Percentiles rank a stretch among this genome's conserved stretches.
These are phyloP conservation scores for Globisporangium cylindrosporum DNA, from an alignment of 352 stramenopile genomes.

Conservation along the genomic window DNA sequence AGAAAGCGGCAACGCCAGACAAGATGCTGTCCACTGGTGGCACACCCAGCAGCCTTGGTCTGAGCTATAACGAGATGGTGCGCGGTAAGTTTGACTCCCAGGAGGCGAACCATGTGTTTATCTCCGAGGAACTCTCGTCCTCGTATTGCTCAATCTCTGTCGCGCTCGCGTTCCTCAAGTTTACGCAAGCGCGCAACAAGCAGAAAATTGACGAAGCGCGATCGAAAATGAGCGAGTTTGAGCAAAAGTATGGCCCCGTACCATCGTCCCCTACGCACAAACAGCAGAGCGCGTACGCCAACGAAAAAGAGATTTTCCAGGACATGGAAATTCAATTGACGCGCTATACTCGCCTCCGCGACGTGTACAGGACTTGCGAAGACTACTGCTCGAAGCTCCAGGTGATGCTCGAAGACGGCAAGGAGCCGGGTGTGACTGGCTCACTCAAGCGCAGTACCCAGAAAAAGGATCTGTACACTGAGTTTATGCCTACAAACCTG, in stretches of 20 bases:
- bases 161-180: slow-evolving; percentile 73
- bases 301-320: slow-evolving; percentile 31
- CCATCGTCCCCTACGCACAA: slow-evolving; percentile 26
- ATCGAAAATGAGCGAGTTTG: slow-evolving; percentile 49
- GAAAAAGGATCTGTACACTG: slow-evolving; percentile 82
- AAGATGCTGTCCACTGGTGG: slow-evolving; percentile 18
- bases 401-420: slow-evolving; percentile 67
- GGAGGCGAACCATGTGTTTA: slow-evolving; percentile 66
- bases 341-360: slow-evolving; percentile 60
- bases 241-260: slow-evolving; percentile 42
- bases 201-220: slow-evolving; percentile 55
- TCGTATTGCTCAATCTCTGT: slow-evolving; percentile 85
- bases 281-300: slow-evolving; percentile 20
- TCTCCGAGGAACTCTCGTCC: slow-evolving; percentile 78
- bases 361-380: slow-evolving; percentile 62
- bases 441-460: slow-evolving; percentile 82
- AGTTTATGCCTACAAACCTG: slow-evolving; percentile 87
- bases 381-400: slow-evolving; percentile 68
- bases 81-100: slow-evolving; percentile 46
- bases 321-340: slow-evolving; percentile 54
- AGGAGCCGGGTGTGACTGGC: slow-evolving; percentile 79
- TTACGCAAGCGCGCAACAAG: slow-evolving; percentile 68
- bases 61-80: slow-evolving; percentile 64
- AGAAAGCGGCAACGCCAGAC: slow-evolving; percentile 28
- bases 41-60: slow-evolving; percentile 22